These are phyloP conservation scores for Coemansia interrupta DNA, from an alignment of 192 early-diverging fungal species.

Conservation along the genomic window DNA sequence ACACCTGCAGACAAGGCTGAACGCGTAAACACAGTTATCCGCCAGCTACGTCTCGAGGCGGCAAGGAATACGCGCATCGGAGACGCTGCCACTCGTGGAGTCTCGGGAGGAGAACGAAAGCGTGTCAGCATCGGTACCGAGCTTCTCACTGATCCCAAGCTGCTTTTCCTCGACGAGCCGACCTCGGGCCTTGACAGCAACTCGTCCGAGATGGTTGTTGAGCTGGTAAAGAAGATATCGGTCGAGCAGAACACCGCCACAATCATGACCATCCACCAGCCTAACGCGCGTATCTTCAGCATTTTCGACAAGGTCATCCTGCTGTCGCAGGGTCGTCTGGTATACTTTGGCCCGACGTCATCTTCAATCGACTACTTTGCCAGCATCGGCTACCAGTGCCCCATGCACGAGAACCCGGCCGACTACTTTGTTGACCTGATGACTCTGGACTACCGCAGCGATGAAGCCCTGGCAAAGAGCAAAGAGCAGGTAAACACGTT, in stretches of 20 bases:
- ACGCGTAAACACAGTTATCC: slow-evolving; percentile 65
- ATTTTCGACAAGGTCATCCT: slow-evolving; percentile 81
- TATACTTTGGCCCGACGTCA: slow-evolving; percentile 59
- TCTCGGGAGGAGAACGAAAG: slow-evolving; percentile 58
- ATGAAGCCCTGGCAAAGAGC: slow-evolving; percentile 38
- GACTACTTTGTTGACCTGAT: slow-evolving; percentile 68
- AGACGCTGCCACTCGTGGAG: slow-evolving; percentile 46
- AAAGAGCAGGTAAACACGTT: slow-evolving; percentile 44
- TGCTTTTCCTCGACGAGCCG: slow-evolving; percentile 58
- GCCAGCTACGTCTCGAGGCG: slow-evolving; percentile 60
- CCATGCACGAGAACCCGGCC: slow-evolving; percentile 67
- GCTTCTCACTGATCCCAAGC: slow-evolving; percentile 56
- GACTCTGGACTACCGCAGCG: slow-evolving; percentile 55
- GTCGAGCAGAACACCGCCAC: slow-evolving; percentile 62
- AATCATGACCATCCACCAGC: slow-evolving; percentile 89
- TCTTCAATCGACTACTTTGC: slow-evolving; percentile 53
- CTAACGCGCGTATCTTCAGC: slow-evolving; percentile 73
- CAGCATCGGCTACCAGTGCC: slow-evolving; percentile 59
- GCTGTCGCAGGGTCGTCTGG: slow-evolving; percentile 60
- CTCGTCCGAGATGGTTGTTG: slow-evolving; percentile 62
- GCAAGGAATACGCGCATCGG: slow-evolving; percentile 59
- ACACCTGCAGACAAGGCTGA: slow-evolving; percentile 49
- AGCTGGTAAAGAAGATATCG: slow-evolving; percentile 62
- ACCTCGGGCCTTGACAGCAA: slow-evolving; percentile 70
- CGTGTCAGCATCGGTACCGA: slow-evolving; percentile 52